Evolutionary conservation across 2,329 filamentous ascomycete species (phyloP), one percentile per base, ranked within the genome.

Genomic region (Trichophaea hybrida): DNA sequence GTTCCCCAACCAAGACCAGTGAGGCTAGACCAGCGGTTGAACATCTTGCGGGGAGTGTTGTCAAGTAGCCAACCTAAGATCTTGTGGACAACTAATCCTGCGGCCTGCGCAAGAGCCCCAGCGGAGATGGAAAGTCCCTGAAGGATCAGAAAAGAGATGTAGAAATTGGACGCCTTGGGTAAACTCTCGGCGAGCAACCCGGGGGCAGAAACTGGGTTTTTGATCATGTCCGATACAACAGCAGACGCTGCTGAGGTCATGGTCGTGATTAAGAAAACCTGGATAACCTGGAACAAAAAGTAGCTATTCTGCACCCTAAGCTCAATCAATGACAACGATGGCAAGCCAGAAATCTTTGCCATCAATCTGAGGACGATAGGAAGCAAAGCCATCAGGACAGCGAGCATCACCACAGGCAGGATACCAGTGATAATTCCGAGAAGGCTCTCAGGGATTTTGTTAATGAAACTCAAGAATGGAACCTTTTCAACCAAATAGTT

Each of bases 141-240:
- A 2, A 98, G 80, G 35, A 97, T 81, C 66, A 98, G 94, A 74
- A 97, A 98, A 0, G 85, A 88, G 17, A 97, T 84, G 72, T 96
- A 98, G 70, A 97, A 94, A 73, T 94, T 97, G 62, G 89, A 90
- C 0, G 88, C 83, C 59, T 80, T 83, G 15, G 93, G 93, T 5
- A 98, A 76, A 60, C 86, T 85, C 13, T 76, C 69, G 0, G 89
- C 84, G 3, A 95, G 77, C 43, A 94, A 73, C 0, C 71, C 73
- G 0, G 88, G 81, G 5, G 82, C 79, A 0, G 73, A 73, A 1
- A 74, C 71, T 0, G 89, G 88, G 3, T 88, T 67, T 12, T 82
- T 75, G 52, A 94, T 83, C 17, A 81, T 68, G 31, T 78, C 74
- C 1, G 82, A 77, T 0, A 87, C 81, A 5, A 84, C 79, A 1